Evolutionary conservation across 331 rosid genomes (phyloP).

Genomic region (Erythrophleum ivorense): DNA sequence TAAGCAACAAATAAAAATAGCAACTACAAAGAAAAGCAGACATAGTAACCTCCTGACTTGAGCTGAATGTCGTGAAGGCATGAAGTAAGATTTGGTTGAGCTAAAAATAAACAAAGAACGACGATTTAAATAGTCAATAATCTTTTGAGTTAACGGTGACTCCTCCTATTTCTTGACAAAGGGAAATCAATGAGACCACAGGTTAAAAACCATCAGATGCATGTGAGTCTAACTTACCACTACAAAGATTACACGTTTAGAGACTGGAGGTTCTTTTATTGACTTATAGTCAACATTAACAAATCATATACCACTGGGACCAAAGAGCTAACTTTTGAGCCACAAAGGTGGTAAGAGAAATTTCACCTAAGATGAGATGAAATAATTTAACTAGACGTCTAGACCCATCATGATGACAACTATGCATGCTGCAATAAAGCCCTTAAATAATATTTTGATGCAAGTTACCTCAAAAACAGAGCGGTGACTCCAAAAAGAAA

Average conservation of each 20-base stretch:
- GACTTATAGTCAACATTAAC: conserved; percentile 6
- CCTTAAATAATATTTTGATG: conserved; percentile 17
- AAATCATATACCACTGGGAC: conserved; percentile 3
- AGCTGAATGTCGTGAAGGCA: too few relatives aligned
- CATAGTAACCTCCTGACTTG: too few relatives aligned
- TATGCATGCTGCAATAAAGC: conserved; percentile 21
- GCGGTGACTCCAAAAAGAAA: conserved; percentile 89
- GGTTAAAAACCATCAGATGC: not conserved
- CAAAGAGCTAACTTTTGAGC: not conserved
- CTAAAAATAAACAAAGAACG: not conserved
- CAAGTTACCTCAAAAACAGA: conserved; percentile 73
- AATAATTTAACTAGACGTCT: not conserved
- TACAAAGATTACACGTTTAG: not conserved
- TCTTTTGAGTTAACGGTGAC: not conserved
- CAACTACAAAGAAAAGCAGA: too few relatives aligned
- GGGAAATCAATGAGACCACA: not conserved
- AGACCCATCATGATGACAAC: conserved; percentile 12
- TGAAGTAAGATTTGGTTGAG: too few relatives aligned
- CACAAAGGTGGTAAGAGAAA: conserved; percentile 16
- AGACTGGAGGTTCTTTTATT: conserved; percentile 18
- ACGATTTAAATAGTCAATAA: conserved; percentile 10
- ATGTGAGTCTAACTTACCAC: too few relatives aligned
- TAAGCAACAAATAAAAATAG: too few relatives aligned
- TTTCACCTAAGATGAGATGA: conserved; percentile 21
- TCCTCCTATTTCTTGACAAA: too few relatives aligned